These are phyloP conservation scores for Grifola frondosa DNA, from an alignment of 1,284 basidiomycete species.

Conservation along the genomic window DNA sequence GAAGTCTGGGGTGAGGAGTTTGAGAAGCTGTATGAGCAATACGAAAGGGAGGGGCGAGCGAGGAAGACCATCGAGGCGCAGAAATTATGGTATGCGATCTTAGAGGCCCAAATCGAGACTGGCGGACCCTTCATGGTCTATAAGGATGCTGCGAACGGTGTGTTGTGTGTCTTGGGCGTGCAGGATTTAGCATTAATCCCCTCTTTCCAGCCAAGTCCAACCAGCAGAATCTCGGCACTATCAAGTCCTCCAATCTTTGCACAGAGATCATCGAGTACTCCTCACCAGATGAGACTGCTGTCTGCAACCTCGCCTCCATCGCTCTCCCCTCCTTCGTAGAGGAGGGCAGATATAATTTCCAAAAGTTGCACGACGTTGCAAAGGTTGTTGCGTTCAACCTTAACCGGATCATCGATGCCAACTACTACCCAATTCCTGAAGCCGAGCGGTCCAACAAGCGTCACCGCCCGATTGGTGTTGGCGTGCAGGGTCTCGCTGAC, in stretches of 20 bases:
- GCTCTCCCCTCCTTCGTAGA: constrained; percentile 89
- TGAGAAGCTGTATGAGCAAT: constrained; percentile 85
- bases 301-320: constrained; percentile 98
- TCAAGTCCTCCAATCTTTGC: constrained; percentile 99
- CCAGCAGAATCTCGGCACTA: constrained; percentile 98
- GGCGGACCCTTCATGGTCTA: constrained; percentile 99
- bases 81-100: constrained; percentile 98
- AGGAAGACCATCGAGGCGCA: constrained; percentile 91
- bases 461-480: constrained; percentile 96
- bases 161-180: constrained; percentile 35
- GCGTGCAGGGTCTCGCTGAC: constrained; percentile 98
- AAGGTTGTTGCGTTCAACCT: constrained; percentile 94
- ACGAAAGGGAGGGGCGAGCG: constrained; percentile 90
- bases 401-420: constrained; percentile 92
- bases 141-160: constrained; percentile 88
- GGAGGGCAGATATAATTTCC: constrained; percentile 83
- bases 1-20: constrained; percentile 95
- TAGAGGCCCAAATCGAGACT: constrained; percentile 98
- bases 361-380: constrained; percentile 91
- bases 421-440: constrained; percentile 92
- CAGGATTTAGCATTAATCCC: background rate
- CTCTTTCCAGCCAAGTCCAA: constrained; percentile 80
- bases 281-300: constrained; percentile 96
- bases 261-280: constrained; percentile 99
- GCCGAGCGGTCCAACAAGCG: constrained; percentile 95